These are phyloP conservation scores for Herpetospermum pedunculosum DNA, from an alignment of 306 rosid genomes.

Conservation along the genomic window DNA sequence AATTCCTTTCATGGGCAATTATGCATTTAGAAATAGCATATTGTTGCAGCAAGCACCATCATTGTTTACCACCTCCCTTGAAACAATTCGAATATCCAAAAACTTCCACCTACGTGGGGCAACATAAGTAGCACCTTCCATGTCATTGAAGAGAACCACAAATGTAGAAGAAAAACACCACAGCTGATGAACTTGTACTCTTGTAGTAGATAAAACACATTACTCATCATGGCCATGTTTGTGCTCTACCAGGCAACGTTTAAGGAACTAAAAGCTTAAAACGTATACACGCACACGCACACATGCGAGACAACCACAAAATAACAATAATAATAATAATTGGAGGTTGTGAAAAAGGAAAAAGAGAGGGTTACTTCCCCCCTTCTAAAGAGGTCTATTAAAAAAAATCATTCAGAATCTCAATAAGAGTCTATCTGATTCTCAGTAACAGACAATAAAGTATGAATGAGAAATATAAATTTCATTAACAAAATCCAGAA, in stretches of 20 bases:
- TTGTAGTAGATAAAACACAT: not conserved
- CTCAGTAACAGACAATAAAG: not conserved
- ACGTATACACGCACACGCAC: not conserved
- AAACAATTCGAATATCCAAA: not conserved
- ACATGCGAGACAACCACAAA: not conserved
- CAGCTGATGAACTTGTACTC: not conserved
- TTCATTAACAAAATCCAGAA: not conserved
- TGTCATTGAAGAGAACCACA: not conserved
- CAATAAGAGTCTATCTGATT: not conserved
- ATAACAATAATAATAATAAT: not conserved
- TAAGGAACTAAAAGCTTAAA: not conserved
- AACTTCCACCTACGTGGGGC: not conserved
- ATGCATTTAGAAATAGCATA: not conserved
- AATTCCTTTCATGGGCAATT: not conserved
- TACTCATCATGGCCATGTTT: not conserved
- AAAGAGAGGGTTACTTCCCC: not conserved
- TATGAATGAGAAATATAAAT: not conserved
- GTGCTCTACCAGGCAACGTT: not conserved
- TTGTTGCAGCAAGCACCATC: not conserved
- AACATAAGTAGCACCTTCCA: not conserved
- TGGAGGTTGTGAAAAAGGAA: not conserved
- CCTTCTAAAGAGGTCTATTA: not conserved
- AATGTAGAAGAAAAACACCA: not conserved
- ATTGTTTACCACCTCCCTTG: not conserved
- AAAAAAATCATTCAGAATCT: not conserved